Evolutionary conservation across 805 yeast species (phyloP).

Genomic region (Candida chauliodis): DNA sequence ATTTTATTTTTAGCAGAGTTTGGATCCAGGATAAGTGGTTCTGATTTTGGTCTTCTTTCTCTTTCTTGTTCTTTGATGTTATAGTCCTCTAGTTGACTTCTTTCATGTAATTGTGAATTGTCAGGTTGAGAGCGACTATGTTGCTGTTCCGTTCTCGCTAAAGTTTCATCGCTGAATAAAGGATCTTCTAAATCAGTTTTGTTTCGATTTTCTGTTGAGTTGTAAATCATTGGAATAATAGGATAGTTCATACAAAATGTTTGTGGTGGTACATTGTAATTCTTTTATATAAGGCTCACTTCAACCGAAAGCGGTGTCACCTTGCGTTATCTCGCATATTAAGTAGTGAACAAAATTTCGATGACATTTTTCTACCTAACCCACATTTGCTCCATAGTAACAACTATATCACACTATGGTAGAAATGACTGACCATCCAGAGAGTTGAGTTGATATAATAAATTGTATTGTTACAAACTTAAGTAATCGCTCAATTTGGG

Average conservation of each 20-base stretch:
- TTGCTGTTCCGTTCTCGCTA: neutral
- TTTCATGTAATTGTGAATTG: neutral
- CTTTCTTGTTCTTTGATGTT: neutral
- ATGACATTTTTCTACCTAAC: neutral
- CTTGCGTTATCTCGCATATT: neutral
- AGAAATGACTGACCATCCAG: too few relatives aligned
- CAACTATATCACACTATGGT: too few relatives aligned
- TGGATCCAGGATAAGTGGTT: conserved; percentile 4
- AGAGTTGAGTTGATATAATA: too few relatives aligned
- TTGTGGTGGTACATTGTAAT: neutral
- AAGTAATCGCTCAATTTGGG: too few relatives aligned
- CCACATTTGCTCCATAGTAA: neutral
- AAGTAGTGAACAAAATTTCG: neutral
- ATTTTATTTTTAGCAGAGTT: conserved; percentile 2
- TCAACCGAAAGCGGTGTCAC: neutral
- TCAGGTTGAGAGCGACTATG: neutral
- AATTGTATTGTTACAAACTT: too few relatives aligned
- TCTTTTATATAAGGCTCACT: too few relatives aligned
- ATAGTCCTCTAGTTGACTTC: conserved; percentile 1
- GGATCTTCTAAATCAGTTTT: neutral
- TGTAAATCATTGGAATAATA: conserved; percentile 1
- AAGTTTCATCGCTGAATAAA: neutral
- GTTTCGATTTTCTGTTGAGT: neutral
- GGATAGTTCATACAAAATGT: conserved; percentile 4
- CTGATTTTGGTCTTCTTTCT: conserved; percentile 3